phyloP scores from a whole-genome alignment of 2,329 filamentous ascomycete genomes.

The Ceratocystis variospora region DNA sequence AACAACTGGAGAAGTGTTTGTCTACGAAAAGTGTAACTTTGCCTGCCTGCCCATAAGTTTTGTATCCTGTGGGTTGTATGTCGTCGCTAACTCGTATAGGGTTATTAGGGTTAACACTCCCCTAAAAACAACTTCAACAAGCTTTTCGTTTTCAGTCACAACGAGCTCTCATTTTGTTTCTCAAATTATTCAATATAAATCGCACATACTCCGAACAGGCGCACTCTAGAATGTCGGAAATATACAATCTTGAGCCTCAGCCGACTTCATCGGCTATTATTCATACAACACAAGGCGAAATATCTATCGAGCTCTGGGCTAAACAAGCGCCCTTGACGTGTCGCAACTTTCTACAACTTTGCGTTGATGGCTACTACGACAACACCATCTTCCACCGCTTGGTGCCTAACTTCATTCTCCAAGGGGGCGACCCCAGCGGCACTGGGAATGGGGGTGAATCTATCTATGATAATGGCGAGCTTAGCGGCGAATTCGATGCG shows the following conservation, averaged over 20 bases:
- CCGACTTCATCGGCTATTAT: slow-evolving; percentile 85
- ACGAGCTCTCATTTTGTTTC: no score
- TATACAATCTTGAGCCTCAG: slow-evolving; percentile 84
- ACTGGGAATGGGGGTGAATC: slow-evolving; percentile 84
- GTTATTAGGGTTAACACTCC: neutral
- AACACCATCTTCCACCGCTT: slow-evolving; percentile 89
- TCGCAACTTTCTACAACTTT: slow-evolving; percentile 91
- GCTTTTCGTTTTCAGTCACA: neutral
- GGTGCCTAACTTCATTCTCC: slow-evolving; percentile 80
- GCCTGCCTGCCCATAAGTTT: neutral
- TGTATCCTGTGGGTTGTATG: neutral
- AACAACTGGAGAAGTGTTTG: neutral
- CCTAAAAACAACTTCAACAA: neutral
- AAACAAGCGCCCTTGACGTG: slow-evolving; percentile 84
- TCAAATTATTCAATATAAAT: no score
- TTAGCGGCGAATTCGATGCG: slow-evolving; percentile 57
- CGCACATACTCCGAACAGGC: neutral
- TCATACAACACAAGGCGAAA: slow-evolving; percentile 77
- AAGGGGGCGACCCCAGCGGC: slow-evolving; percentile 87
- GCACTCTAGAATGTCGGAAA: slow-evolving; percentile 53
- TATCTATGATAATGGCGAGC: slow-evolving; percentile 75
- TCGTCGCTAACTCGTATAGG: neutral
- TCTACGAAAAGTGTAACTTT: neutral
- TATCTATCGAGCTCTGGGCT: slow-evolving; percentile 85
- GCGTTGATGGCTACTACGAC: slow-evolving; percentile 89